Evolutionary conservation across 2,329 filamentous ascomycete species (phyloP).

Genomic region (Hypoxylon sp.): DNA sequence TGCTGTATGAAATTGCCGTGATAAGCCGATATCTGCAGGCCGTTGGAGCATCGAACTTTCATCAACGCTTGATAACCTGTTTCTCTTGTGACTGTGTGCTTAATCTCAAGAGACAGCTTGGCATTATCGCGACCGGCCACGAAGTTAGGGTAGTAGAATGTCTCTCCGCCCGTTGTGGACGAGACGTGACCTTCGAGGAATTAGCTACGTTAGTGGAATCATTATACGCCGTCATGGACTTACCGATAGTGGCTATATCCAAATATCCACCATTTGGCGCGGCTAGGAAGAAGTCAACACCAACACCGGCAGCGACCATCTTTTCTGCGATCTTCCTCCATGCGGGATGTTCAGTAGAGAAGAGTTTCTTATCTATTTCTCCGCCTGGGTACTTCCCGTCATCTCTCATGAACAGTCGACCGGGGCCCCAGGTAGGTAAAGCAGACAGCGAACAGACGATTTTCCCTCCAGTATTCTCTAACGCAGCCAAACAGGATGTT

Average conservation of each 20-base stretch:
- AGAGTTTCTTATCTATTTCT: conserved; percentile 91
- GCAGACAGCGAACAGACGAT: conserved; percentile 87
- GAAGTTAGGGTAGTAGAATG: conserved; percentile 98
- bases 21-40: conserved; percentile 91
- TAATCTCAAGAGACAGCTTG: conserved; percentile 86
- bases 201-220: conserved; percentile 36
- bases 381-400: conserved; percentile 87
- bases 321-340: conserved; percentile 90
- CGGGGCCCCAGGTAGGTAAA: conserved; percentile 93
- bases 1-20: conserved; percentile 97
- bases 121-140: conserved; percentile 85
- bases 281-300: conserved; percentile 94
- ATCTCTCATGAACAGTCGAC: conserved; percentile 85
- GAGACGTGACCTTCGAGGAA: conserved; percentile 76
- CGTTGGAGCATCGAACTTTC: conserved; percentile 98
- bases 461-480: conserved; percentile 91
- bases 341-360: conserved; percentile 87
- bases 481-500: conserved; percentile 84
- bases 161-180: conserved; percentile 91
- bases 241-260: conserved; percentile 91
- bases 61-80: conserved; percentile 96
- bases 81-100: conserved; percentile 86
- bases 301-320: conserved; percentile 88
- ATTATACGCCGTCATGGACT: conserved; percentile 48
- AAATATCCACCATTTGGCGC: conserved; percentile 91